Base-by-base conservation (phyloP, 1,284 basidiomycete species). In the Moesziomyces globuligerus region DNA sequence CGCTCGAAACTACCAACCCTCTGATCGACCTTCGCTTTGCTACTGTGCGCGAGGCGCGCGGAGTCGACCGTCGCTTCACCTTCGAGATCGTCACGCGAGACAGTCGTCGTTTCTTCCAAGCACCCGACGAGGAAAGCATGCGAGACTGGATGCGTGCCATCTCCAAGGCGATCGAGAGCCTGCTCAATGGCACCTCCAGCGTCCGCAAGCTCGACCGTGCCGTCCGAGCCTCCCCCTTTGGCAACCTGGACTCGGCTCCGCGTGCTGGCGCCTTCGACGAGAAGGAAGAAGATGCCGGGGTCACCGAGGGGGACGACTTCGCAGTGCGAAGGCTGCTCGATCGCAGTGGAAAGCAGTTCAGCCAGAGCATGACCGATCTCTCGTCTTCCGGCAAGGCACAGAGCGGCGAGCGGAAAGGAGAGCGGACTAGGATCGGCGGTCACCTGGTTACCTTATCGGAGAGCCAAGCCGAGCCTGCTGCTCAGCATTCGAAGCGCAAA, bases 31-130 rank as follows among this genome's bases (percentile, higher is more conserved):
- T 80, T n/a, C 72, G 75, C 20, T 80, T 79, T 43, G 79, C 79
- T 15, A 80, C 77, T 17, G 79, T 80, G 10, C 64, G 78, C 7
- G 75, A 78, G 40, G 72, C 75, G 11, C 62, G 75, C 10, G 70
- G 67, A 5, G 60, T 72, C 28, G 70, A 84, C 28, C 72, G 73
- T 41, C 43, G 67, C 79, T 48, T 79, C 64, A 32, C 84, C 80
- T 87, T 87, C 67, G 86, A 86, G 75, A 83, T 87, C 21, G 83
- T 86, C 21, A 86, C 86, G 4, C 84, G 85, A 1, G 81, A 84
- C 39, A 80, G 82, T 10, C 76, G 85, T 20, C 69, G 86, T 26
- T 79, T 86, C 67, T 87, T 85, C 72, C 86, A 87, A 71, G 85
- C 86, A 3, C 82, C 83, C 0, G 84, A 83, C 1, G 83, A 85